Percentiles rank a stretch among this genome's conserved stretches.
Evolutionary conservation across 139 green algal genomes (phyloP).

Genomic region (Chlorella sorokiniana): DNA sequence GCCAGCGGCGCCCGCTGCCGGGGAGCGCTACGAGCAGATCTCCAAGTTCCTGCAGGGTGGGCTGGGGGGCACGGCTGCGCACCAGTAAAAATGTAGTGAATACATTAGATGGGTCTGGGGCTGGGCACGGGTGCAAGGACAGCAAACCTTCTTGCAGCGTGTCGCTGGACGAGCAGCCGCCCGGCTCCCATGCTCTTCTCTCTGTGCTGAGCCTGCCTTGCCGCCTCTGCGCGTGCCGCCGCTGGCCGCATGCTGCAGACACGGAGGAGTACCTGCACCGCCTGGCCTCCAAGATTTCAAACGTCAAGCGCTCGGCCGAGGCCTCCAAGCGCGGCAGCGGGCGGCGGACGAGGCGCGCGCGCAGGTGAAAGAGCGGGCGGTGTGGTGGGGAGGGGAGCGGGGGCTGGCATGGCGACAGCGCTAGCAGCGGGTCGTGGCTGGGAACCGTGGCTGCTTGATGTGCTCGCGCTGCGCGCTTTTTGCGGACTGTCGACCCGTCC

Average conservation of each 20-base stretch:
- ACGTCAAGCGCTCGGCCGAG: constrained; percentile 72
- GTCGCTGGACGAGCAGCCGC: no score
- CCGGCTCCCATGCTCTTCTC: no score
- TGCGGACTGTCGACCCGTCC: background rate
- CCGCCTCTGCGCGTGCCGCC: background rate
- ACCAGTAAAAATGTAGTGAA: no score
- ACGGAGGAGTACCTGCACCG: constrained; percentile 96
- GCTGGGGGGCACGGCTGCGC: background rate
- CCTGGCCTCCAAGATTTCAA: constrained; percentile 86
- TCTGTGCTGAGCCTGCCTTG: background rate
- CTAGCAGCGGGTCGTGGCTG: no score
- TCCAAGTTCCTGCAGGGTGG: constrained; percentile 66
- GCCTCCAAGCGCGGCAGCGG: constrained; percentile 51
- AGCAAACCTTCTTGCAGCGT: no score
- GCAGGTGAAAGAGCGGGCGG: constrained; percentile 30
- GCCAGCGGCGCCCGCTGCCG: constrained; percentile 3
- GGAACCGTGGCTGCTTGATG: background rate
- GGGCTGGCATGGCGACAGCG: background rate
- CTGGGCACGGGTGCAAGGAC: no score
- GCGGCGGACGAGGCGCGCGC: constrained; percentile 63
- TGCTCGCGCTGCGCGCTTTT: background rate
- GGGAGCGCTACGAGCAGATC: constrained; percentile 72
- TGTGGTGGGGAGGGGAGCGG: background rate
- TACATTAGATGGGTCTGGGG: background rate
- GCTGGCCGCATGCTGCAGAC: constrained; percentile 54